Percentiles rank a stretch among this genome's conserved stretches.
These are phyloP conservation scores for Eremochloa ophiuroides DNA, from an alignment of 176 grass and related monocot species.

Conservation along the genomic window DNA sequence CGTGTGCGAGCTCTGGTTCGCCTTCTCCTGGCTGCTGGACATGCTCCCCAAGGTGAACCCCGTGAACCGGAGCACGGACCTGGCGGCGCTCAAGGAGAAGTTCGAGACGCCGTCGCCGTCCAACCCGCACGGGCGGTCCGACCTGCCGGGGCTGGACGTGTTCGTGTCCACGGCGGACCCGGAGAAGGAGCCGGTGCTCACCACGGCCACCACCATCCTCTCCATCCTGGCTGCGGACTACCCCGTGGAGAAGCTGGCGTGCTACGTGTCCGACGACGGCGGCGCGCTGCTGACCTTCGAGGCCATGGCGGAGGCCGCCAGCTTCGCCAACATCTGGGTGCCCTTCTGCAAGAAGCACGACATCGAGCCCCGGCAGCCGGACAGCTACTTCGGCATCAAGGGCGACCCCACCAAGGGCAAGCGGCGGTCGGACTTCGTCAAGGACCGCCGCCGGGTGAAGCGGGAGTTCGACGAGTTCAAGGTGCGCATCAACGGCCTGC, in stretches of 20 bases:
- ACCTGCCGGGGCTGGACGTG: constrained; percentile 81
- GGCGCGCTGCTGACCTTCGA: constrained; percentile 90
- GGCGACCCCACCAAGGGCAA: constrained; percentile 96
- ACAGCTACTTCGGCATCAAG: constrained; percentile 86
- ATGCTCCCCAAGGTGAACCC: constrained; percentile 90
- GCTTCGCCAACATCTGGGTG: constrained; percentile 95
- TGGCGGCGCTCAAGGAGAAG: constrained; percentile 80
- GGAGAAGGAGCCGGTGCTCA: constrained; percentile 91
- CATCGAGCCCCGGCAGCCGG: constrained; percentile 89
- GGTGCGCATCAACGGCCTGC: constrained; percentile 92
- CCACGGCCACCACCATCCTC: constrained; percentile 88
- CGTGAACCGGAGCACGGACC: constrained; percentile 75
- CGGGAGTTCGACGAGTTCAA: constrained; percentile 97
- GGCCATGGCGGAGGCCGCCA: constrained; percentile 93
- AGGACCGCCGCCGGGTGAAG: constrained; percentile 87
- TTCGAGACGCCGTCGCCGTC: constrained; percentile 66
- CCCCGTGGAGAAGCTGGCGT: constrained; percentile 89
- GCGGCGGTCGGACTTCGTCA: constrained; percentile 76
- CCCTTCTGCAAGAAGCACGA: constrained; percentile 96
- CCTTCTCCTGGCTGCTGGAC: constrained; percentile 93
- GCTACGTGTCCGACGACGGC: constrained; percentile 92
- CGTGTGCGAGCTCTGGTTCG: constrained; percentile 99
- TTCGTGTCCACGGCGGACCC: constrained; percentile 97
- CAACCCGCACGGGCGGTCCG: constrained; percentile 80
- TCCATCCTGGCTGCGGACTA: constrained; percentile 89